Evolutionary conservation across 768 basidiomycete genomes (phyloP), one percentile per base, ranked within the genome.

Genomic region (Amanita inopinata): DNA sequence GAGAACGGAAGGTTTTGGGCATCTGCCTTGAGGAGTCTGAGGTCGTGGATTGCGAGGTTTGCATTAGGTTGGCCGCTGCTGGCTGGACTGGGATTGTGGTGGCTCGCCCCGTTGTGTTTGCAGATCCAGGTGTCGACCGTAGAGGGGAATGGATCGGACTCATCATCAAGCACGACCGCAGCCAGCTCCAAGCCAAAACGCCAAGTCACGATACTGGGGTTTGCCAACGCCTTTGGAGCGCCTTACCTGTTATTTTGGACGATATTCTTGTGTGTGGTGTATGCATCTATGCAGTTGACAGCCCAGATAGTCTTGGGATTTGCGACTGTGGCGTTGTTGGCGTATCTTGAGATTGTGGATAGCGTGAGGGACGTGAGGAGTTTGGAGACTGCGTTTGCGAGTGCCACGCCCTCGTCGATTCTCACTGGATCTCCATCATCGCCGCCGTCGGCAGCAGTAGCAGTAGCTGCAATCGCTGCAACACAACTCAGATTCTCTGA

Each of bases 211-310:
- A 73, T 97, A 1, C 60, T 90, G 1, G 93, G 93, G 0, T 94
- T 81, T 53, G 86, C 88, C 0, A 96, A 97, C 56, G 80, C 87
- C 0, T 93, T 80, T 53, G 94, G 91, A 11, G 80, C 91, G 11
- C 78, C 88, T 1, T 96, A 91, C 59, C 64, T 92, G 42, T 63
- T 94, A 27, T 87, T 96, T 54, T 83, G 84, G 75, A 67, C 73
- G 5, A 69, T 84, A 17, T 61, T 70, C 35, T 73, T 94, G 30
- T 66, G 67, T 3, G 40, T 82, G 9, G 65, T 84, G 7, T 86
- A 78, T 59, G 60, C 75, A 20, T 69, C 78, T 14, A 78, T 73
- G 7, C 90, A 91, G 51, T 73, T 90, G 2, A 81, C 84, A 0
- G 93, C 85, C 0, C 94, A 99, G 57, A 46, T 97, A 12, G 73